phyloP scores from a whole-genome alignment of 2,329 filamentous ascomycete genomes.

The Epichloe gansuensis region DNA sequence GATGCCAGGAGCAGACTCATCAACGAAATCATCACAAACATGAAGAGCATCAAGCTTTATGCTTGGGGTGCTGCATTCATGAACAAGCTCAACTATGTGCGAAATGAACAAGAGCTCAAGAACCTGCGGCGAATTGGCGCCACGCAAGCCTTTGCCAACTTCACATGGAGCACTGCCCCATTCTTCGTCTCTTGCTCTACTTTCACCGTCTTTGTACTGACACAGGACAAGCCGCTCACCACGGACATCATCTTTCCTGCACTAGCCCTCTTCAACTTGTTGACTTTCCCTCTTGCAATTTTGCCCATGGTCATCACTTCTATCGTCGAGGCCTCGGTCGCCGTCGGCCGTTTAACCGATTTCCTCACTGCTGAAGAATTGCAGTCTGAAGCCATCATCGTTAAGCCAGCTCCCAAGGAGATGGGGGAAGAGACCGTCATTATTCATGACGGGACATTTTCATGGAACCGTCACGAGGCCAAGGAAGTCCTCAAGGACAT shows the following conservation, averaged over 20 bases:
- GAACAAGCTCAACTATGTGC: slow-evolving; percentile 89
- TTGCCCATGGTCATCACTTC: slow-evolving; percentile 96
- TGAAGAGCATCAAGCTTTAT: slow-evolving; percentile 99
- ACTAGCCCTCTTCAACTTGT: slow-evolving; percentile 81
- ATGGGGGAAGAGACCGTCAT: slow-evolving; percentile 80
- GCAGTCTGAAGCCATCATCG: slow-evolving; percentile 66
- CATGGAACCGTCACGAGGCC: slow-evolving; percentile 77
- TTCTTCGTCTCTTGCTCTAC: slow-evolving; percentile 97
- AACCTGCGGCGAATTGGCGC: slow-evolving; percentile 94
- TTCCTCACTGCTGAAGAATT: slow-evolving; percentile 85
- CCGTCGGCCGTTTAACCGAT: slow-evolving; percentile 69
- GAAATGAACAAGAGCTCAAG: slow-evolving; percentile 91
- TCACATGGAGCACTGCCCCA: slow-evolving; percentile 94
- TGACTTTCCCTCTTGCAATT: slow-evolving; percentile 88
- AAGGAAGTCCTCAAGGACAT: slow-evolving; percentile 67
- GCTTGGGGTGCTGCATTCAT: slow-evolving; percentile 96
- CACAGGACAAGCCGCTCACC: slow-evolving; percentile 65
- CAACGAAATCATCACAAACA: slow-evolving; percentile 97
- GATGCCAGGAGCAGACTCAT: slow-evolving; percentile 85
- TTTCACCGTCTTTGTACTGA: slow-evolving; percentile 87
- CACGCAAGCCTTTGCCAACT: slow-evolving; percentile 86
- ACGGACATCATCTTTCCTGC: slow-evolving; percentile 96
- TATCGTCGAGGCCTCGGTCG: slow-evolving; percentile 91
- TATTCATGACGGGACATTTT: slow-evolving; percentile 77
- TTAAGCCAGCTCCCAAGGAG: slow-evolving; percentile 57